Percentiles rank a stretch among this genome's conserved stretches.
phyloP scores from a whole-genome alignment of 2,329 filamentous ascomycete genomes.

The Pseudocercospora cruenta region DNA sequence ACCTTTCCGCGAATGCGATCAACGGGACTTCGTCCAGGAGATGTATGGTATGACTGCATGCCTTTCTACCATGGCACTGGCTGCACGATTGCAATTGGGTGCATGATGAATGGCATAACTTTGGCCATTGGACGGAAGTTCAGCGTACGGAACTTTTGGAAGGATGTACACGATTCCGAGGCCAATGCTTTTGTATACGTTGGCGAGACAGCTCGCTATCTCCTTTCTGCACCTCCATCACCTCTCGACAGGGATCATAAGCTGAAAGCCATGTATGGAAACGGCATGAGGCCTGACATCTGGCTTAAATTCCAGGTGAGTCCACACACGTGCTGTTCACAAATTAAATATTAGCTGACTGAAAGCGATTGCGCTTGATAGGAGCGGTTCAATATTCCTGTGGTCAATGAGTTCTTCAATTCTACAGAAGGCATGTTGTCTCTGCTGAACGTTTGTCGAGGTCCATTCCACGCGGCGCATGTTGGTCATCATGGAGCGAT shows the following conservation, averaged over 20 bases:
- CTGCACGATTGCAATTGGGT: conserved; percentile 60
- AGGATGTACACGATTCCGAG: conserved; percentile 67
- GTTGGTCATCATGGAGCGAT: conserved; percentile 74
- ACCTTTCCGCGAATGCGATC: conserved; percentile 42
- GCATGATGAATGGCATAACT: conserved; percentile 59
- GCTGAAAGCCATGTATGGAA: conserved; percentile 65
- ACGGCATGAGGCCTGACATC: conserved; percentile 70
- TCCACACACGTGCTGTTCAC: not conserved
- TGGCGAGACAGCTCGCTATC: conserved; percentile 74
- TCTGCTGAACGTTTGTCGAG: conserved; percentile 49
- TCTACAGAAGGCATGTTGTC: conserved; percentile 72
- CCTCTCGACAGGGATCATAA: conserved; percentile 63
- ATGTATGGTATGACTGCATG: conserved; percentile 78
- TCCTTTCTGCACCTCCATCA: conserved; percentile 69
- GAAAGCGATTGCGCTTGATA: not conserved
- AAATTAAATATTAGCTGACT: not conserved
- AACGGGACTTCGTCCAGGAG: conserved; percentile 47
- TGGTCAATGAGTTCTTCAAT: conserved; percentile 76
- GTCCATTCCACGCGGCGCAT: conserved; percentile 64
- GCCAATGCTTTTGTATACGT: conserved; percentile 77
- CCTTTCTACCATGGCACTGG: conserved; percentile 78
- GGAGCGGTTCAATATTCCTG: conserved; percentile 64
- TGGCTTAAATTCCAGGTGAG: conserved; percentile 62
- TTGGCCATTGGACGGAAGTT: conserved; percentile 69
- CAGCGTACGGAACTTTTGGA: conserved; percentile 71